These are phyloP conservation scores for Lolium perenne DNA, from an alignment of 176 grass and related monocot species.

Conservation along the genomic window DNA sequence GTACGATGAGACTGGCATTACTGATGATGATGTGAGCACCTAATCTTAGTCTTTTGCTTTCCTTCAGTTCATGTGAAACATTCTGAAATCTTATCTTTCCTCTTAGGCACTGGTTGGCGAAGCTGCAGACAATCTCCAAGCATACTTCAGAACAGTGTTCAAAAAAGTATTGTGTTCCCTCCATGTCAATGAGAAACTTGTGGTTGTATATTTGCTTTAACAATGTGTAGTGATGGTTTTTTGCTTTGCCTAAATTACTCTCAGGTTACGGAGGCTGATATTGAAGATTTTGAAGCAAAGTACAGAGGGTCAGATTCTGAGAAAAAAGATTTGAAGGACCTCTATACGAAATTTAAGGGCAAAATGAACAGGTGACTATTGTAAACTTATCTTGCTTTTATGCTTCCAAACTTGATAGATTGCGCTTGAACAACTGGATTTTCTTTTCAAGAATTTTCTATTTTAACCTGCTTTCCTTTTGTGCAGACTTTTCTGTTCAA, in stretches of 20 bases:
- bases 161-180: constrained; percentile 56
- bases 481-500: constrained; percentile 86
- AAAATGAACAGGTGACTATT: constrained; percentile 85
- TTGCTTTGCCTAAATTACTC: constrained; percentile 18
- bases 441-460: background rate
- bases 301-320: constrained; percentile 97
- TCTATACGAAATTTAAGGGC: constrained; percentile 80
- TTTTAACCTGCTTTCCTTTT: constrained; percentile 27
- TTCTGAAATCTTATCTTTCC: constrained; percentile 26
- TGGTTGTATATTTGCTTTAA: constrained; percentile 4
- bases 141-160: constrained; percentile 86
- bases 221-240: background rate
- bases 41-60: constrained; percentile 10
- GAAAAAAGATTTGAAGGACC: constrained; percentile 90
- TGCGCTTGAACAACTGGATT: background rate
- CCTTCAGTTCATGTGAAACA: background rate
- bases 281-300: constrained; percentile 93
- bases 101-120: constrained; percentile 76
- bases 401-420: background rate
- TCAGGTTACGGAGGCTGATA: constrained; percentile 90
- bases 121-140: constrained; percentile 79
- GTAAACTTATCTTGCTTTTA: constrained; percentile 1
- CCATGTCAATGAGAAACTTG: background rate
- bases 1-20: constrained; percentile 90
- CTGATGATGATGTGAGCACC: constrained; percentile 83